phyloP scores from a whole-genome alignment of 371 early-diverging fungal species.

The Saksenaea oblongispora region DNA sequence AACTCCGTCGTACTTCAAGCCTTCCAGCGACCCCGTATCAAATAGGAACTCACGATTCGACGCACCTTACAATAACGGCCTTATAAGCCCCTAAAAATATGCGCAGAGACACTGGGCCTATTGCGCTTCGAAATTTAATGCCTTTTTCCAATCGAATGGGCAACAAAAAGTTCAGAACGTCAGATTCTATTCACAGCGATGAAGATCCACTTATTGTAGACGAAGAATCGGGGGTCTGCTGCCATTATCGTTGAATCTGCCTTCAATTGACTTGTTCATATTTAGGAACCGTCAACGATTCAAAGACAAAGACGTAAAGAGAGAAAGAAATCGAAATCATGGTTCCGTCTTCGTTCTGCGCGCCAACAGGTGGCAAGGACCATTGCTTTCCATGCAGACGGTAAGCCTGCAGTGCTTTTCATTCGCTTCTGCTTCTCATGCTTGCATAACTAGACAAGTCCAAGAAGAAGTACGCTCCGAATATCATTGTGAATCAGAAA shows the following conservation, averaged over 20 bases:
- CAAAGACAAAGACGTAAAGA: not conserved
- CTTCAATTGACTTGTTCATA: not conserved
- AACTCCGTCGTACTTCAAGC: not conserved
- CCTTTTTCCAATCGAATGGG: conserved; percentile 35
- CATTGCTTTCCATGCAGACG: conserved; percentile 31
- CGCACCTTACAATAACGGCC: not conserved
- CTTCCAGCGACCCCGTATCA: not conserved
- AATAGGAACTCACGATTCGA: not conserved
- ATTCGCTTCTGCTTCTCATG: not conserved
- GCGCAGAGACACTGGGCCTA: conserved; percentile 38
- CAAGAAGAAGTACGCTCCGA: conserved; percentile 71
- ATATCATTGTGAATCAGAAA: conserved; percentile 96
- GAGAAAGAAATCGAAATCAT: conserved; percentile 6
- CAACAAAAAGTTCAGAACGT: conserved; percentile 36
- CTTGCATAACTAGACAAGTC: conserved; percentile 41
- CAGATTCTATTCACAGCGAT: conserved; percentile 47
- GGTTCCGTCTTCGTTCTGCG: conserved; percentile 19
- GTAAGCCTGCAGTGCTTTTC: conserved; percentile 13
- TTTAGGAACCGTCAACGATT: not conserved
- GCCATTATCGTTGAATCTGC: not conserved
- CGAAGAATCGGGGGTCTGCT: conserved; percentile 41
- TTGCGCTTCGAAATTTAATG: conserved; percentile 45
- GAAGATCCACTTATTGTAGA: conserved; percentile 48
- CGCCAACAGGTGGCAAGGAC: conserved; percentile 32
- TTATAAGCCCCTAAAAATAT: conserved; percentile 12